Evolutionary conservation across 441 rosid genomes (phyloP), one percentile per base, ranked within the genome.

Genomic region (Kokia cookei): DNA sequence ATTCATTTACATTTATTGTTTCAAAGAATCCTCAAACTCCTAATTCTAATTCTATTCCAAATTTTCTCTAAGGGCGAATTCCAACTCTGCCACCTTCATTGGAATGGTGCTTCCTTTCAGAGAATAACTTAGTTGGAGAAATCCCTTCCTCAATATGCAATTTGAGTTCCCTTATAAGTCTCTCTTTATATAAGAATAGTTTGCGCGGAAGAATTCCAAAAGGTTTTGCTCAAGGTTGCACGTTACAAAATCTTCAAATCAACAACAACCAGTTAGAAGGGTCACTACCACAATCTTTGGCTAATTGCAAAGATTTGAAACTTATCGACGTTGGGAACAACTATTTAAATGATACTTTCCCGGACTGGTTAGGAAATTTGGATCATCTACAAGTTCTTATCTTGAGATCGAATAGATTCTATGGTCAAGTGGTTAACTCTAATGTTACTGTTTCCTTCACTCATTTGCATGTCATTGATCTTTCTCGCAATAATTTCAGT

Each of bases 291-390:
- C 17, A 1, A 59, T 59, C 64, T 27, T 59, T 27, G 37, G 40
- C 1, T 35, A 72, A 75, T 17, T 73, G 81, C 53, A 54, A 7
- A 10, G 13, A 24, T 5, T 70, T 82, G 62, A 76, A 71, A 43
- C 7, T 79, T 10, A 3, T 79, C 8, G 73, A 82, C n/a, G 40
- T 79, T 0, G 47, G 76, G 2, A 68, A 77, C 71, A 79, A 77
- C 59, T 11, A 22, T 27, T 71, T 75, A 7, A 61, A 72, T n/a
- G 83, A 69, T 48, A 57, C 74, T 8, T 7, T 82, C 59, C 61
- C 81, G 0, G 0, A 1, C 0, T 51, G 57, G 57, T n/a, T 51
- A 51, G 57, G 57, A 6, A 51, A 1, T n/a, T 51, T 64, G 27
- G 26, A 15, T 11, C 11, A 64, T 6, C 24, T 64, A 14, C 68